phyloP scores from a whole-genome alignment of 257 asterid species.

The Fraxinus excelsior region DNA sequence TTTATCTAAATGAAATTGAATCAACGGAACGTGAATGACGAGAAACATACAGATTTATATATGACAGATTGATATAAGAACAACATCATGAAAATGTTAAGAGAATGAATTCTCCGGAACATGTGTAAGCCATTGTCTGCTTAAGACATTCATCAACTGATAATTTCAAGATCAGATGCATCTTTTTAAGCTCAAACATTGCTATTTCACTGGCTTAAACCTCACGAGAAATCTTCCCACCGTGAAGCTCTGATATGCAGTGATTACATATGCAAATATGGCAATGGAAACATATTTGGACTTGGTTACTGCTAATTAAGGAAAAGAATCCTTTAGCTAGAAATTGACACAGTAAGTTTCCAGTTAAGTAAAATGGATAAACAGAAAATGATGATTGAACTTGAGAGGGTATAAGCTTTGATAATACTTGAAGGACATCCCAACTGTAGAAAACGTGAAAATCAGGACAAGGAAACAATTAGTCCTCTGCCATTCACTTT shows the following conservation, averaged over 20 bases:
- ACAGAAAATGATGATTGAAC: neutral
- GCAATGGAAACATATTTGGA: neutral
- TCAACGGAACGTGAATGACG: neutral
- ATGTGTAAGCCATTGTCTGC: neutral
- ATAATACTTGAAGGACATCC: neutral
- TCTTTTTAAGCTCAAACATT: neutral
- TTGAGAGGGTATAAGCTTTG: neutral
- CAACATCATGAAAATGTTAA: neutral
- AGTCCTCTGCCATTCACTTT: neutral
- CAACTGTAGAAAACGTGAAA: neutral
- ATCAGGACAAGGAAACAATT: neutral
- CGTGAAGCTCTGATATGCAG: slow-evolving; percentile 11
- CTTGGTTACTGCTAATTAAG: neutral
- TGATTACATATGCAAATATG: neutral
- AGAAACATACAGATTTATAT: neutral
- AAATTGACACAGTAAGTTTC: neutral
- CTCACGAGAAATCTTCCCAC: slow-evolving; percentile 12
- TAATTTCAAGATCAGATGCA: slow-evolving; percentile 3
- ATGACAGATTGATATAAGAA: neutral
- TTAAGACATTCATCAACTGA: slow-evolving; percentile 8
- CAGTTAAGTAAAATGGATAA: neutral
- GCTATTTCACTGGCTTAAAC: slow-evolving; percentile 12
- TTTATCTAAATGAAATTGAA: neutral
- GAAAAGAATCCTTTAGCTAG: neutral
- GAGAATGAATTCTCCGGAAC: neutral